A percentile compares a stretch with the other conserved stretches of the same genome.
These are phyloP conservation scores for Colletotrichum sp. DNA, from an alignment of 2,329 filamentous ascomycete genomes.

Conservation along the genomic window DNA sequence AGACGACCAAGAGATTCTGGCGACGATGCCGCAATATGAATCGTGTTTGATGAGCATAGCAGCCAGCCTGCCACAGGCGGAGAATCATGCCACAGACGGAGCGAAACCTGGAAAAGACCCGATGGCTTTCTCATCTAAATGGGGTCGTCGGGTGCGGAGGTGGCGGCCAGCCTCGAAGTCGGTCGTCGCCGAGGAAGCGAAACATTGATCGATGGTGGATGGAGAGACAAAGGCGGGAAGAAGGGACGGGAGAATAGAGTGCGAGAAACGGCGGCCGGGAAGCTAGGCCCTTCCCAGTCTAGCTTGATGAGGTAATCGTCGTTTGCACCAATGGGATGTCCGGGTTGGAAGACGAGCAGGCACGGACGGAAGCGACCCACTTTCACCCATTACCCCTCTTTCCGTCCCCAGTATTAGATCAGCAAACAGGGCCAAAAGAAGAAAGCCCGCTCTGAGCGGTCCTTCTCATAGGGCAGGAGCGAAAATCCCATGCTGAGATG, in stretches of 20 bases:
- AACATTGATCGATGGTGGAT: neutral
- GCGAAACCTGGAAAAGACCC: neutral
- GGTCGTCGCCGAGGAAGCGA: neutral
- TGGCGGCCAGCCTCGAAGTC: neutral
- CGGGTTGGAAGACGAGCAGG: neutral
- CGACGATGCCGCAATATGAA: neutral
- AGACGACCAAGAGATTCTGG: neutral
- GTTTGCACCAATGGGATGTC: neutral
- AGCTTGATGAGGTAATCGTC: neutral
- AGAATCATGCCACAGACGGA: neutral
- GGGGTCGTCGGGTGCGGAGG: neutral
- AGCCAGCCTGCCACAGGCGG: neutral
- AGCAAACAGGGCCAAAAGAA: neutral
- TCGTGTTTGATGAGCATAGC: neutral
- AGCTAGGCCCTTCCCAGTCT: neutral
- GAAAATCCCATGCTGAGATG: neutral
- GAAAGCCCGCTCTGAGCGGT: neutral
- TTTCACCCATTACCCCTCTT: constrained; percentile 10
- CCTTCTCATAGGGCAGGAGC: neutral
- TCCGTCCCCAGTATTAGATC: neutral
- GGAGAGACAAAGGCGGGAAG: neutral
- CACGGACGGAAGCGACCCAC: neutral
- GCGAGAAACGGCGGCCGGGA: neutral
- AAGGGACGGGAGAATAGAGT: neutral
- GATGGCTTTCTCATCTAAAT: neutral